Evolutionary conservation across 495 filamentous ascomycete genomes (phyloP).

Genomic region (Rostrohypoxylon terebratum): DNA sequence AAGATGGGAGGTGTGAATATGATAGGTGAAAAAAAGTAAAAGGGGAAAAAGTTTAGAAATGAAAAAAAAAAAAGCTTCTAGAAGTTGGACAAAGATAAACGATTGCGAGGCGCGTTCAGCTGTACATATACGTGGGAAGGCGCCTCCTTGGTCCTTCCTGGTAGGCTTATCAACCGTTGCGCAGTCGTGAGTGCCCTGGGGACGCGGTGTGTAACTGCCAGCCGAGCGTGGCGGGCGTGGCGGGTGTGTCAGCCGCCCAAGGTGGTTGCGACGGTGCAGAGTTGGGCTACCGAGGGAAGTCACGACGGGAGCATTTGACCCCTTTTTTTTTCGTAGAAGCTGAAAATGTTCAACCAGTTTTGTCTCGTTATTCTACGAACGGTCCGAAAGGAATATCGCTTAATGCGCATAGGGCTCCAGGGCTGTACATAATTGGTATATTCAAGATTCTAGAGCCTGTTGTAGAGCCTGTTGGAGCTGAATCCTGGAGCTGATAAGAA

Average conservation of each 20-base stretch:
- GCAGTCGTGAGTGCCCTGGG: neutral
- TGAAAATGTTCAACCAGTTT: neutral
- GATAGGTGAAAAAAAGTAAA: neutral
- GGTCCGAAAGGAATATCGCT: neutral
- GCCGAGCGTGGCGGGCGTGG: neutral
- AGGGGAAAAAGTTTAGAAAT: neutral
- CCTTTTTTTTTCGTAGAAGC: neutral
- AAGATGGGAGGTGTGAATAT: neutral
- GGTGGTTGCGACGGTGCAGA: neutral
- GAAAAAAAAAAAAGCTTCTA: neutral
- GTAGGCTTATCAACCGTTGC: conserved; percentile 3
- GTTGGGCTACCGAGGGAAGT: neutral
- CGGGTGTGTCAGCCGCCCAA: neutral
- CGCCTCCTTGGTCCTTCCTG: too few relatives aligned
- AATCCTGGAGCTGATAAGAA: conserved; percentile 14
- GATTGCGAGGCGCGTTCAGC: neutral
- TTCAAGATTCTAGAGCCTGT: neutral
- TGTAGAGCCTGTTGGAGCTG: neutral
- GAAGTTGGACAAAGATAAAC: neutral
- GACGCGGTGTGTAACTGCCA: neutral
- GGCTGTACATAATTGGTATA: neutral
- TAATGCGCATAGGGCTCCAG: neutral
- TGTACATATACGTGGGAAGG: neutral
- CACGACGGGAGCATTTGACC: neutral
- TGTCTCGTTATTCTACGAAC: neutral